Evolutionary conservation across 345 rosid genomes (phyloP), one percentile per base, ranked within the genome.

Genomic region (Trapa incisa): DNA sequence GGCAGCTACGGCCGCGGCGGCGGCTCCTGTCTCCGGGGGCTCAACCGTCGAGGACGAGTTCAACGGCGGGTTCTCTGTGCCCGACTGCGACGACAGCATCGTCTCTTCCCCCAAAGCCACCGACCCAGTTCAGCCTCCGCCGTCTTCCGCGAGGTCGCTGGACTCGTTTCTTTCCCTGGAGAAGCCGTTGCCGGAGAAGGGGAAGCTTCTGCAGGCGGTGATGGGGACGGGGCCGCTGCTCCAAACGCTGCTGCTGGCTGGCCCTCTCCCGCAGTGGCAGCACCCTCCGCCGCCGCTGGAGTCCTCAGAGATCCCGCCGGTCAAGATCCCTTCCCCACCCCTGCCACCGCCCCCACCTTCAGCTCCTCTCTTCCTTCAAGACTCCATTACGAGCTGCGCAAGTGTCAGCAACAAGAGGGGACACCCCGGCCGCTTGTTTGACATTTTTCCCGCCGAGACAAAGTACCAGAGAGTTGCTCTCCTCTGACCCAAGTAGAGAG

Each of bases 281-380:
- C 87, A 91, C 78, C 99, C 99, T 3, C 99, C 99, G 1, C 99
- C 99, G 52, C 94, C 95, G 37, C 89, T 94, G 0, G 87, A 89
- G 52, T 81, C 92, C 68, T 91, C 92, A 63, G 91, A 87, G 83
- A 94, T 94, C 84, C 99, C 99, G 57, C 96, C 92, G 1, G 97
- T 88, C 29, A 82, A 86, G 52, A 82, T 94, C 64, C 85, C 86
- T 47, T 75, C 89, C n/a, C 86, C 89, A 5, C 75, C 88, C 58
- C 73, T 78, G 8, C 81, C 86, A 7, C 82, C 86, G 15, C 78
- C 76, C 3, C 66, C 68, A 6, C 72, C 77, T 7, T 11, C 48
- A 45, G 12, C 48, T 10, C 77, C 80, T 61, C 70, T 74, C 56
- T 80, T 77, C 79, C 81, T 68, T 70, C 89, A 83, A 39, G 86